Base-by-base conservation (phyloP, 768 basidiomycete genomes). In the Mycena indigotica region DNA sequence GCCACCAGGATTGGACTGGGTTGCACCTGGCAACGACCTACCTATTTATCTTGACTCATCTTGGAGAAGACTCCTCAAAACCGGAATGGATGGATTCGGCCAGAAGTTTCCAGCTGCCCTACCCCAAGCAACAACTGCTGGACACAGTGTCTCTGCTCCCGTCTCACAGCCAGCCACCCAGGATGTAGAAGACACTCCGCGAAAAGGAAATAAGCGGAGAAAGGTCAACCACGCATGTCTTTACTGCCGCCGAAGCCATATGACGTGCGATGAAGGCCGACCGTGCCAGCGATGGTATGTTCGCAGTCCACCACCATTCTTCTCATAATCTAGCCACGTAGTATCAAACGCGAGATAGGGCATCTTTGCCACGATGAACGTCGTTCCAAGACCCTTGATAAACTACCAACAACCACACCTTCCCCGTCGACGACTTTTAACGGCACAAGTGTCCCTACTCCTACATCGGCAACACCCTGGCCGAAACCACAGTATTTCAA, bases 261-360 rank as follows among this genome's bases (percentile, higher is more conserved):
- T 93, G 91, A 91, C 89, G 6, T 93, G 91, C 75, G 91, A 93
- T 69, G 91, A 92, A 66, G 89, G 90, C 17, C 77, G 89, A 32
- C 95, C 95, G 16, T 97, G 95, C 71, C 90, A 94, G 66, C 85
- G 95, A 64, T 96, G 95, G 95, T 95, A 69, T 72, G 91, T 78
- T 16, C 41, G 35, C 38, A 30, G 4, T 16, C 19, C 8, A 60
- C 63, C 54, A 25, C 13, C 46, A 32, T 24, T 55, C 49, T 40
- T 58, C 6, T n/a, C 32, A 40, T 46, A 39, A 51, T 50, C 25
- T 26, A 28, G 26, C 29, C 52, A 24, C 28, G 49, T 65, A 95
- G 95, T 67, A 93, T 98, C 66, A 98, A 98, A 72, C 86, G 96
- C 35, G 95, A 98, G 72, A 98, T 98, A 59, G 92, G 93, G 0